phyloP scores from a whole-genome alignment of 140 eudicot species.

The Cichorium intybus region DNA sequence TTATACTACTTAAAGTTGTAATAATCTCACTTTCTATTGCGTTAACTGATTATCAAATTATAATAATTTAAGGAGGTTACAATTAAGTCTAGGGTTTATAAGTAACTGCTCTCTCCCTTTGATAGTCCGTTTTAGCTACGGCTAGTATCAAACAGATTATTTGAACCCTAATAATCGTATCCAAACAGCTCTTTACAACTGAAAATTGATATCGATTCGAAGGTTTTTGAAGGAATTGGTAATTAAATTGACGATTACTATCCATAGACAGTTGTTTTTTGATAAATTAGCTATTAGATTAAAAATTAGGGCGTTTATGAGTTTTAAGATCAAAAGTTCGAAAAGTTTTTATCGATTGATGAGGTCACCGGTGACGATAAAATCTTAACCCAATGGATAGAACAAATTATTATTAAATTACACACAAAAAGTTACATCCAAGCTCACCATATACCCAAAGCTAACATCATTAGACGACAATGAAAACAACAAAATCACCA shows the following conservation, averaged over 20 bases:
- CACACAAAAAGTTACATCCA: slow-evolving; percentile 3
- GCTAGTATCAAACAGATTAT: no score
- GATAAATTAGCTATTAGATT: background rate
- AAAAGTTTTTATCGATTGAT: slow-evolving; percentile 13
- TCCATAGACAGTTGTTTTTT: background rate
- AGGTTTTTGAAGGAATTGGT: background rate
- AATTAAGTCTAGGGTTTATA: background rate
- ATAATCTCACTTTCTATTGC: background rate
- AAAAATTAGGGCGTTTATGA: background rate
- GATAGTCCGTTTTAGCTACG: no score
- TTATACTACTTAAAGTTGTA: background rate
- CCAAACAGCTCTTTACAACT: background rate
- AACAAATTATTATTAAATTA: slow-evolving; percentile 7
- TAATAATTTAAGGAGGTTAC: background rate
- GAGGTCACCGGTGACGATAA: slow-evolving; percentile 27
- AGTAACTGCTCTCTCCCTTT: background rate
- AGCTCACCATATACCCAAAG: slow-evolving; percentile 7
- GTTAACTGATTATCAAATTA: background rate
- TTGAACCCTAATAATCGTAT: no score
- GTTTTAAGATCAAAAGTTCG: slow-evolving; percentile 16
- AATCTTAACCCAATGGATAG: slow-evolving; percentile 6
- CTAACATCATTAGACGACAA: slow-evolving; percentile 9
- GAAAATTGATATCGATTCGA: background rate
- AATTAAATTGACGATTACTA: background rate
- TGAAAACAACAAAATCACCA: slow-evolving; percentile 6